A percentile compares a stretch with the other conserved stretches of the same genome.
phyloP scores from a whole-genome alignment of 148 eudicot species.

The Cornus controversa region DNA sequence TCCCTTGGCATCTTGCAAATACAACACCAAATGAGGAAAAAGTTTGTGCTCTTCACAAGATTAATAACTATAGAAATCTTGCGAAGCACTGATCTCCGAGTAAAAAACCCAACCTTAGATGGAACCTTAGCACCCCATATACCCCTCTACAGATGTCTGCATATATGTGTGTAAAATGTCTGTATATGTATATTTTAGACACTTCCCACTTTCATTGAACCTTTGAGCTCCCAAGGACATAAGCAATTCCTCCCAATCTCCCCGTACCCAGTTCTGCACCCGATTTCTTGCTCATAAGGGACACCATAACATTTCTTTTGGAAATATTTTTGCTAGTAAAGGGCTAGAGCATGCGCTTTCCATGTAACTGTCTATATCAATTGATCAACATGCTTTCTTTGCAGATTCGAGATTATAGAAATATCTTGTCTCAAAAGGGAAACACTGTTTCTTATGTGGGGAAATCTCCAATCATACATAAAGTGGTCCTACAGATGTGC shows the following conservation, averaged over 20 bases:
- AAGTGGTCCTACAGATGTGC: slow-evolving; percentile 16
- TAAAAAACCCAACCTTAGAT: too few species aligned
- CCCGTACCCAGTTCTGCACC: background rate
- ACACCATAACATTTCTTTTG: background rate
- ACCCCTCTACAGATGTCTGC: too few species aligned
- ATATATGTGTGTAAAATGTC: background rate
- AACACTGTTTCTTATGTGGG: background rate
- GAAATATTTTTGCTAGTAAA: background rate
- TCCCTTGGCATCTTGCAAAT: too few species aligned
- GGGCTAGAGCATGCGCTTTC: background rate
- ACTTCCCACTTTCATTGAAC: background rate
- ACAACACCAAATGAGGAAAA: too few species aligned
- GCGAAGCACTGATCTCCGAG: too few species aligned
- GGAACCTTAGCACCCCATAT: too few species aligned
- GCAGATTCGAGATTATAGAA: slow-evolving; percentile 13
- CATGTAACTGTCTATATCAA: background rate
- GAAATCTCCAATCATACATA: background rate
- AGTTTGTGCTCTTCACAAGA: too few species aligned
- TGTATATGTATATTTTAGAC: background rate
- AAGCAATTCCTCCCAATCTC: background rate
- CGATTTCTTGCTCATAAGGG: background rate
- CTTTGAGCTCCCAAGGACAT: background rate
- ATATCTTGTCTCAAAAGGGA: background rate
- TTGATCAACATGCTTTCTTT: background rate
- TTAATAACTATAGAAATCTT: too few species aligned